phyloP scores from a whole-genome alignment of 2,329 filamentous ascomycete species.

The Arthrobotrys sinensis region DNA sequence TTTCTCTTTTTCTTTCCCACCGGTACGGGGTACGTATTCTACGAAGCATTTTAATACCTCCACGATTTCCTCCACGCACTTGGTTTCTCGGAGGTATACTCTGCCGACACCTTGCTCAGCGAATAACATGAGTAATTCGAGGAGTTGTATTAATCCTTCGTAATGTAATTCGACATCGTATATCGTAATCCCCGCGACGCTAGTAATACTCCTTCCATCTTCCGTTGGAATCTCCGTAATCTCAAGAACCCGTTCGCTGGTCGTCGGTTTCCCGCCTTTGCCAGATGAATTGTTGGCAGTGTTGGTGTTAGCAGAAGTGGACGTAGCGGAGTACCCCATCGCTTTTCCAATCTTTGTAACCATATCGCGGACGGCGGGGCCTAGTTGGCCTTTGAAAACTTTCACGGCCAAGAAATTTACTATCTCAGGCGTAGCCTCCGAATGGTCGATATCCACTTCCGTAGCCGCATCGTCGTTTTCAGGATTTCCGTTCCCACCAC shows the following conservation, averaged over 20 bases:
- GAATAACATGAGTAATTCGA: slow-evolving; percentile 59
- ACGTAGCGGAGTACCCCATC: slow-evolving; percentile 44
- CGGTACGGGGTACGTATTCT: slow-evolving; percentile 48
- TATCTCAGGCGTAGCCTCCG: slow-evolving; percentile 55
- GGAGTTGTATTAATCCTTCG: slow-evolving; percentile 52
- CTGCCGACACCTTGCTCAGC: slow-evolving; percentile 53
- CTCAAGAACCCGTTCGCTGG: slow-evolving; percentile 28
- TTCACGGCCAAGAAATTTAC: slow-evolving; percentile 60
- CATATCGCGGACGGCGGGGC: slow-evolving; percentile 56
- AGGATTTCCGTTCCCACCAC: not conserved
- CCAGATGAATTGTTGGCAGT: not conserved
- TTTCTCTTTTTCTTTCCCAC: slow-evolving; percentile 35
- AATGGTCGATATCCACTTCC: slow-evolving; percentile 58
- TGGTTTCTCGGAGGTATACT: slow-evolving; percentile 49
- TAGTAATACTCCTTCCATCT: slow-evolving; percentile 52
- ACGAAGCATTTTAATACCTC: slow-evolving; percentile 49
- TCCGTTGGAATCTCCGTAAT: slow-evolving; percentile 57
- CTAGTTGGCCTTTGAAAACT: slow-evolving; percentile 55
- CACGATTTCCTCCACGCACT: slow-evolving; percentile 52
- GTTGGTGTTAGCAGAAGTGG: slow-evolving; percentile 1
- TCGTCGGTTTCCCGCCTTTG: not conserved
- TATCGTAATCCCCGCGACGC: slow-evolving; percentile 57
- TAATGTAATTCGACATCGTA: slow-evolving; percentile 59
- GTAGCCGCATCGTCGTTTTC: slow-evolving; percentile 56
- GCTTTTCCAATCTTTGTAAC: slow-evolving; percentile 57